Evolutionary conservation across 805 yeast species (phyloP), one percentile per base, ranked within the genome.

Genomic region (Pichia manshurica): DNA sequence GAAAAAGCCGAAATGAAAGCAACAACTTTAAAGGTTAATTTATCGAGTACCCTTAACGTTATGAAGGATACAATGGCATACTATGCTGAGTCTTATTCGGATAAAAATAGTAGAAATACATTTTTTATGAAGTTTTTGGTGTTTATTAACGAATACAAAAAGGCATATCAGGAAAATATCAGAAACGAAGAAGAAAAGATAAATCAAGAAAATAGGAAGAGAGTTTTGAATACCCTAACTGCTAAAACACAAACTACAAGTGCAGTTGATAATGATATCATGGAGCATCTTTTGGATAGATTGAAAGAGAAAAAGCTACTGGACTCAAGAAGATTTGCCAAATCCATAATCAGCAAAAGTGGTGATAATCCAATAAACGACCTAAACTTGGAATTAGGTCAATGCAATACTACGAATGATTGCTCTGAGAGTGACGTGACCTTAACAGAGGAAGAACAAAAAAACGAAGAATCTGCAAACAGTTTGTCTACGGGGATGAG

Each of bases 141-240:
- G 46, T 85, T 85, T 56, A 67, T 78, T 22, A 68, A 68, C 41
- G 82, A 81, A 53, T 84, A 79, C 62, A 81, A 76, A 59, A 75
- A 73, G 48, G 87, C 79, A 5, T 84, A 83, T 47, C 65, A 67
- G 20, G 90, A 84, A 48, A 85, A 85, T 56, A 61, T 80, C 19
- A 76, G 77, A 49, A 70, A 75, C 31, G 95, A 85, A 61, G 90
- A 83, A 56, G 85, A 83, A 55, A 72, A 78, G 38, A 70, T 80
- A 42, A 69, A 82, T 4, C 82, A 80, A 55, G 83, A 82, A 56
- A 81, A 77, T 53, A 67, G 90, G 47, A 79, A 81, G 69, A 74
- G 69, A 55, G 59, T 79, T 53, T 62, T 82, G 39, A 83, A 78
- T 37, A 57, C 58, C 12, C 44, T 35, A 34, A 12, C 6, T 21